Evolutionary conservation across 108 stramenopile species (phyloP).

Genomic region (Conticribra guillardii): DNA sequence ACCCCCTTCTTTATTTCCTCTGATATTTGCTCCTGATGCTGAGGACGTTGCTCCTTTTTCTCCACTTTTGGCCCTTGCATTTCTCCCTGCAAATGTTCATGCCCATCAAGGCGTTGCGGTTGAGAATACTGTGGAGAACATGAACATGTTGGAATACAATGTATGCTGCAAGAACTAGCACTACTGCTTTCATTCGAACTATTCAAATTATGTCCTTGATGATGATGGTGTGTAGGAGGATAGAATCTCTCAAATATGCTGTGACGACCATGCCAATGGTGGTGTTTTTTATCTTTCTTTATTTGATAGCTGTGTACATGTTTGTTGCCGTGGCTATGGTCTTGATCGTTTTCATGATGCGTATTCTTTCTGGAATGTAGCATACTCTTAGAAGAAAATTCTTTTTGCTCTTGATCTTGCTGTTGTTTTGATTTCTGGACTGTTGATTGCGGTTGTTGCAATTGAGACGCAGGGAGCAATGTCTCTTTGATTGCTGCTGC

Average conservation of each 20-base stretch:
- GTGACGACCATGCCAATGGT: not conserved
- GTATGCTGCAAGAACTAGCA: not conserved
- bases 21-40: not conserved
- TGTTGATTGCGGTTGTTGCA: too few relatives aligned
- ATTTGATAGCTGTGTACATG: not conserved
- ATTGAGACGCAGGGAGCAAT: too few relatives aligned
- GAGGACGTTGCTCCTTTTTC: not conserved
- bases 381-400: conserved; percentile 2
- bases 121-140: not conserved
- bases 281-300: not conserved
- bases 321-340: not conserved
- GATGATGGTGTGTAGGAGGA: conserved; percentile 10
- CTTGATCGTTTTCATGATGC: not conserved
- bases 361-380: not conserved
- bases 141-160: not conserved
- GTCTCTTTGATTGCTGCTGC: too few relatives aligned
- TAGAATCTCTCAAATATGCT: not conserved
- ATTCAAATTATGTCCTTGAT: conserved; percentile 17
- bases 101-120: not conserved
- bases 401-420: not conserved
- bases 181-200: conserved; percentile 7
- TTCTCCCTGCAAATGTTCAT: not conserved
- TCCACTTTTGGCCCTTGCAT: not conserved
- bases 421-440: too few relatives aligned
- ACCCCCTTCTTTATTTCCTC: not conserved